Conservation (phyloP, 1,284 basidiomycete species). For the Moniliella sp. region DNA sequence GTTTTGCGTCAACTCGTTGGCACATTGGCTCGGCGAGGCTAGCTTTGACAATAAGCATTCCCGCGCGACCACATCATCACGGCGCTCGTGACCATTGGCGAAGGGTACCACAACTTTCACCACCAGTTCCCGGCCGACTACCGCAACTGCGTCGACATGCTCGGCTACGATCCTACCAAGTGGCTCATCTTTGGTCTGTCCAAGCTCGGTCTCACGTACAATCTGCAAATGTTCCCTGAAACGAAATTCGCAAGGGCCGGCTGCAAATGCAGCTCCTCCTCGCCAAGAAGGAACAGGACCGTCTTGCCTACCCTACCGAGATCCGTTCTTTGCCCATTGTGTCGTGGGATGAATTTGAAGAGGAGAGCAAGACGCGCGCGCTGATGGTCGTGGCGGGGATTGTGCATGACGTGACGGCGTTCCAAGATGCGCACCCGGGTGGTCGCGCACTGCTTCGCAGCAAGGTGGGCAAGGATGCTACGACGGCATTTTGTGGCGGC, state of each 20-base stretch:
- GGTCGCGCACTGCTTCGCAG: conserved; percentile 20
- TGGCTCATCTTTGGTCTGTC: conserved; percentile 26
- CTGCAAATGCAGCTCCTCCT: conserved; percentile 27
- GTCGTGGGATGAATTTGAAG: conserved; percentile 29
- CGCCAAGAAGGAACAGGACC: conserved; percentile 10
- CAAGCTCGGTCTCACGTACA: conserved; percentile 23
- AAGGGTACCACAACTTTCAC: conserved; percentile 34
- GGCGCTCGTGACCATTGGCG: conserved; percentile 29
- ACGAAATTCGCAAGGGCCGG: conserved; percentile 29
- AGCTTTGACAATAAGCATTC: conserved; percentile 31
- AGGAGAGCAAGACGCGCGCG: conserved; percentile 25
- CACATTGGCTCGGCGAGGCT: conserved; percentile 32
- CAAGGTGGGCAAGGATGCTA: conserved; percentile 30
- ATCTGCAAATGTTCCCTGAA: conserved; percentile 33
- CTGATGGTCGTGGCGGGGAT: conserved; percentile 27
- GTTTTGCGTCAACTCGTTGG: conserved; percentile 33
- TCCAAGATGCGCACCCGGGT: conserved; percentile 31
- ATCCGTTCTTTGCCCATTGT: conserved; percentile 24
- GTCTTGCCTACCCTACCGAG: conserved; percentile 21
- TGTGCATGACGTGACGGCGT: conserved; percentile 27
- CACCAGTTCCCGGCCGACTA: conserved; percentile 34
- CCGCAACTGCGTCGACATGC: conserved; percentile 30
- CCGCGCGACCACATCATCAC: conserved; percentile 32
- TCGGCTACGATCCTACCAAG: conserved; percentile 33
- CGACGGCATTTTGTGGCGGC: conserved; percentile 28